Evolutionary conservation across 2,329 filamentous ascomycete genomes (phyloP).

Genomic region (Monilinia polystroma): DNA sequence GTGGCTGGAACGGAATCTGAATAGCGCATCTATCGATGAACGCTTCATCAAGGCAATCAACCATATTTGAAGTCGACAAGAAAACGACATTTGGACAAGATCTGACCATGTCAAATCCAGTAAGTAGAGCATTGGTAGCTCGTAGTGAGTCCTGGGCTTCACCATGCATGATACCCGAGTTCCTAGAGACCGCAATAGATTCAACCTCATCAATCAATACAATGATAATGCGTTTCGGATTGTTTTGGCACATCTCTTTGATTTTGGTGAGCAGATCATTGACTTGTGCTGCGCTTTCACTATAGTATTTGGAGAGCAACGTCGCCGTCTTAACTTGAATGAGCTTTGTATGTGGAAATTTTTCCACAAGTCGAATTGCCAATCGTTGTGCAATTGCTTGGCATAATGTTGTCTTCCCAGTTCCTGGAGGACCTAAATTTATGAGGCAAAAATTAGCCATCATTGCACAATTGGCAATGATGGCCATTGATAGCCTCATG

Average conservation of each 20-base stretch:
- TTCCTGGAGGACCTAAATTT: slow-evolving; percentile 56
- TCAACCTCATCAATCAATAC: slow-evolving; percentile 42
- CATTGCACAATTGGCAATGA: slow-evolving; percentile 2
- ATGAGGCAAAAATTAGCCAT: background rate
- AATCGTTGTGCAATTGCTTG: slow-evolving; percentile 79
- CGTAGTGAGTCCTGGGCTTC: slow-evolving; percentile 38
- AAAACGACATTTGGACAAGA: slow-evolving; percentile 35
- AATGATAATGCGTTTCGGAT: slow-evolving; percentile 33
- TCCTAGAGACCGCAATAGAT: slow-evolving; percentile 36
- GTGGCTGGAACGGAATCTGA: slow-evolving; percentile 30
- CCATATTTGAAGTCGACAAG: slow-evolving; percentile 39
- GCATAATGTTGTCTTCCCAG: slow-evolving; percentile 91
- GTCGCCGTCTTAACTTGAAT: slow-evolving; percentile 48
- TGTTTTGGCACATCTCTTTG: slow-evolving; percentile 32
- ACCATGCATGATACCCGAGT: slow-evolving; percentile 29
- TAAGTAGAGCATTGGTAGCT: slow-evolving; percentile 40
- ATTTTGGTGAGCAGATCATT: slow-evolving; percentile 46
- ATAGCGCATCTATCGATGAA: slow-evolving; percentile 38
- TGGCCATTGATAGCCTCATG: background rate
- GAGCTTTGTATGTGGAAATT: slow-evolving; percentile 43
- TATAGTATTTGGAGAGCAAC: slow-evolving; percentile 49
- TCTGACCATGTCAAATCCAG: slow-evolving; percentile 35
- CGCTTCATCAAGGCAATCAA: slow-evolving; percentile 35
- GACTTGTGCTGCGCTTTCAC: slow-evolving; percentile 48
- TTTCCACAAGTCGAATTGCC: slow-evolving; percentile 45